Evolutionary conservation across 2,329 filamentous ascomycete genomes (phyloP), one percentile per base, ranked within the genome.

Genomic region (Hymenotorrendiella dingleyae): DNA sequence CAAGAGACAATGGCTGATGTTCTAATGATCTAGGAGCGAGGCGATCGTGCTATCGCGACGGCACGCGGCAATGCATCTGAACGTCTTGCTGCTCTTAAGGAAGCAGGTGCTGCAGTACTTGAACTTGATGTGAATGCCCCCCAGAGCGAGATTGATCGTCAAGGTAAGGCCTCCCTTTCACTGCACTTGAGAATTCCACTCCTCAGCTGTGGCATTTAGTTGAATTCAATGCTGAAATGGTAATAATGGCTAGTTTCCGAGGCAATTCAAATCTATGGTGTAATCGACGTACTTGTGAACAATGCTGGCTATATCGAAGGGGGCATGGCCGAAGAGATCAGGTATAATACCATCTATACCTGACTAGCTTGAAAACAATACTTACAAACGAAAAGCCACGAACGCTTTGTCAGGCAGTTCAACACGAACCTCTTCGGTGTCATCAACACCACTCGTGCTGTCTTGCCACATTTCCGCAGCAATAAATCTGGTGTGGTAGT

Each of bases 391-490:
- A 34, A 39, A 14, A 42, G 45, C 22, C 36, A 48, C 6, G 45
- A 42, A 34, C 32, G 39, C 10, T 16, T 36, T 12, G 17, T 35
- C 2, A 36, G 11, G 19, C 37, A 38, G 12, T 75, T 74, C 57
- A 66, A 70, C 55, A 73, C 72, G 22, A 78, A 78, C 44, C 71
- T 78, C 30, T 71, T 76, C 48, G 74, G 73, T 4, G 58, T 62
- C 11, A 57, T 74, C 40, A 74, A 71, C 45, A 65, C 73, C 1
- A 64, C 67, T 27, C 67, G 68, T 9, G 71, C 71, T 0, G 64
- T 69, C 10, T 56, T 75, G 0, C 71, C 72, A 0, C 57, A 64
- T 16, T 62, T 77, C 53, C 66, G 73, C 19, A 50, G 55, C 10
- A 64, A 63, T 3, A 43, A 55, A 1, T 58, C 60, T 2, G 68